Percentiles rank a stretch among this genome's conserved stretches.
Evolutionary conservation across 768 basidiomycete genomes (phyloP).

Genomic region (Lentinula sp.): DNA sequence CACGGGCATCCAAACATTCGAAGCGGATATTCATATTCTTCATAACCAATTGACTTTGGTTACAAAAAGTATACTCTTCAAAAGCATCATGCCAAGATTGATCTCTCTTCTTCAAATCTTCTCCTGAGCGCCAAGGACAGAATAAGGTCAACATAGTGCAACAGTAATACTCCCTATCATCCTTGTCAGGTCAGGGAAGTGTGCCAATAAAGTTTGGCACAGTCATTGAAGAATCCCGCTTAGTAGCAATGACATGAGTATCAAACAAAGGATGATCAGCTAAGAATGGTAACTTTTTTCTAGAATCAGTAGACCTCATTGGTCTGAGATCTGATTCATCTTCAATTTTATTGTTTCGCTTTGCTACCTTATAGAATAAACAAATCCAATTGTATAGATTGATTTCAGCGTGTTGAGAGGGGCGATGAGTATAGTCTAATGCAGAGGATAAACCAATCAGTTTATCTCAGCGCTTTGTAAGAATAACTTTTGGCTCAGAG

Average conservation of each 20-base stretch:
- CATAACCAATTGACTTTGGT: conserved; percentile 10
- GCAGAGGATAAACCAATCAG: conserved; percentile 17
- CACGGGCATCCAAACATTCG: conserved; percentile 28
- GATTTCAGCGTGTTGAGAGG: conserved; percentile 20
- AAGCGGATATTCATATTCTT: conserved; percentile 24
- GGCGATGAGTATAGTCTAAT: too few relatives aligned
- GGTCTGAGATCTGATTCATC: not conserved
- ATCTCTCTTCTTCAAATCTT: conserved; percentile 13
- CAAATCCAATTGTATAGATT: conserved; percentile 9
- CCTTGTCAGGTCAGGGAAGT: conserved; percentile 22
- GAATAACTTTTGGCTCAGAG: conserved; percentile 13
- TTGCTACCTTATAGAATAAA: not conserved
- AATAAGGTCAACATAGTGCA: conserved; percentile 24
- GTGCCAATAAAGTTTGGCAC: conserved; percentile 24
- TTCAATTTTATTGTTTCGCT: not conserved
- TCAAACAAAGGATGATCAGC: conserved; percentile 19
- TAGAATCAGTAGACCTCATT: conserved; percentile 7
- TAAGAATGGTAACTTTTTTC: too few relatives aligned
- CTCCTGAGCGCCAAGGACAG: conserved; percentile 19
- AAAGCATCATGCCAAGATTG: conserved; percentile 19
- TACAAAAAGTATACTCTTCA: conserved; percentile 11
- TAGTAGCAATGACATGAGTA: conserved; percentile 18
- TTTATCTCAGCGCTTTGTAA: conserved; percentile 12
- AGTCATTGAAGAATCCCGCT: not conserved
- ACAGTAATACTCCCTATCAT: conserved; percentile 25